Base-by-base conservation (phyloP, 306 rosid genomes). In the Cyclanthera cordifolia region DNA sequence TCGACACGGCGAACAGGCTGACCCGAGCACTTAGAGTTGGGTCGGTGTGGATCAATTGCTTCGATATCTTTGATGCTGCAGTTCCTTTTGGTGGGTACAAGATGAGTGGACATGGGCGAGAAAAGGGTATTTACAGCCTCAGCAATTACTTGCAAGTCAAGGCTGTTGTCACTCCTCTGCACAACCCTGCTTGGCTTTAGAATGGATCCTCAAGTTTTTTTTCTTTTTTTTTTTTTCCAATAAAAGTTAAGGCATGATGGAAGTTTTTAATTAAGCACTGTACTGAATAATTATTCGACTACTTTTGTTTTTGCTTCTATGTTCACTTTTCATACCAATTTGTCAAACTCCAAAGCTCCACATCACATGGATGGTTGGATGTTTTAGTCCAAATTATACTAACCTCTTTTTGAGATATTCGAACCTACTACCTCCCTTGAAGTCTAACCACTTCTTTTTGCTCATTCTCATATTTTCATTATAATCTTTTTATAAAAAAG, bases 1-100 rank as follows among this genome's bases (percentile, higher is more conserved):
- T 87, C 51, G 84, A 85, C 70, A 93, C 94, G 8, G 99, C 98
- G 0, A 86, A 90, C 78, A 78, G 80, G 3, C 71, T 93, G 75
- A 87, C 88, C 0, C 73, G 96, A 0, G 94, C 95, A 32, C 59
- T 93, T 79, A 83, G 84, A 52, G 96, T 19, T 8, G 99, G 99
- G 69, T 79, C 87, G 3, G 91, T 93, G 1, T 93, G 90, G 90
- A 52, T 90, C 46, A 93, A 93, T 55, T 84, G 96, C 84, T 93
- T 70, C 72, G 86, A 87, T 78, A 77, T 76, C 71, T 83, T 86
- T 81, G 99, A 90, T 78, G 95, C 99, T 63, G 84, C 96, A 51
- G 79, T 93, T 83, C 99, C 96, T 23, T 93, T 93, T 71, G 96
- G 99, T 49, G 96, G 99, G 41, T 93, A 78, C 82, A 93, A 93